Percentiles rank a stretch among this genome's conserved stretches.
Conservation (phyloP, 495 filamentous ascomycete genomes). For the Podospora appendiculata region DNA sequence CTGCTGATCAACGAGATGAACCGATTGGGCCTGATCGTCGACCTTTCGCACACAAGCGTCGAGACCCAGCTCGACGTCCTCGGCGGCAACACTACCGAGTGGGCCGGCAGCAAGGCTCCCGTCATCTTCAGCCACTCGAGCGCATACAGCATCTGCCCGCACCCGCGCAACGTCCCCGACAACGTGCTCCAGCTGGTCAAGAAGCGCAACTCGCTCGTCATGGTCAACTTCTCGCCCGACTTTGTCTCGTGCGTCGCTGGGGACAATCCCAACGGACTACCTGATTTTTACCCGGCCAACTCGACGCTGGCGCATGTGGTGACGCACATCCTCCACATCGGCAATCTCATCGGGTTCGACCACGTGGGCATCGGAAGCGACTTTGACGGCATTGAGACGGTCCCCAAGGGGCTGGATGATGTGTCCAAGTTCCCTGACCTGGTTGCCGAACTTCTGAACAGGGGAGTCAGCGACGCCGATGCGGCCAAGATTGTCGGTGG, state of each 20-base stretch:
- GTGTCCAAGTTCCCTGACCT: conserved; percentile 79
- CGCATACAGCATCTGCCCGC: conserved; percentile 57
- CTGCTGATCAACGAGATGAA: conserved; percentile 71
- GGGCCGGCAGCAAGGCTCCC: conserved; percentile 52
- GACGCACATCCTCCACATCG: conserved; percentile 65
- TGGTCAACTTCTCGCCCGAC: conserved; percentile 72
- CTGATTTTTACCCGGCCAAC: conserved; percentile 51
- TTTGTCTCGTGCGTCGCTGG: conserved; percentile 63
- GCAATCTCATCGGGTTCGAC: conserved; percentile 59
- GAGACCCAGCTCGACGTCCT: conserved; percentile 67
- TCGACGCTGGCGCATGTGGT: conserved; percentile 75
- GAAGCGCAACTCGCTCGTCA: conserved; percentile 54
- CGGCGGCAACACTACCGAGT: conserved; percentile 30
- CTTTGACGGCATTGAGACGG: conserved; percentile 57
- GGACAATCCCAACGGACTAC: conserved; percentile 50
- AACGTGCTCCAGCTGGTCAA: conserved; percentile 58
- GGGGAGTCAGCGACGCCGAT: conserved; percentile 61
- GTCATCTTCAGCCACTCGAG: conserved; percentile 69
- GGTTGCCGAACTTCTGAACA: conserved; percentile 60
- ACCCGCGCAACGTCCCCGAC: conserved; percentile 67
- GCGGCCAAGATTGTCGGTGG: conserved; percentile 60
- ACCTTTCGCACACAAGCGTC: conserved; percentile 59
- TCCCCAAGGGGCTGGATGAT: conserved; percentile 61
- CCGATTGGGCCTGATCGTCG: conserved; percentile 70
- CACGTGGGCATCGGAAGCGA: conserved; percentile 71